Conservation (phyloP, 192 early-diverging fungal species). For the Chytriomyces confervae region DNA sequence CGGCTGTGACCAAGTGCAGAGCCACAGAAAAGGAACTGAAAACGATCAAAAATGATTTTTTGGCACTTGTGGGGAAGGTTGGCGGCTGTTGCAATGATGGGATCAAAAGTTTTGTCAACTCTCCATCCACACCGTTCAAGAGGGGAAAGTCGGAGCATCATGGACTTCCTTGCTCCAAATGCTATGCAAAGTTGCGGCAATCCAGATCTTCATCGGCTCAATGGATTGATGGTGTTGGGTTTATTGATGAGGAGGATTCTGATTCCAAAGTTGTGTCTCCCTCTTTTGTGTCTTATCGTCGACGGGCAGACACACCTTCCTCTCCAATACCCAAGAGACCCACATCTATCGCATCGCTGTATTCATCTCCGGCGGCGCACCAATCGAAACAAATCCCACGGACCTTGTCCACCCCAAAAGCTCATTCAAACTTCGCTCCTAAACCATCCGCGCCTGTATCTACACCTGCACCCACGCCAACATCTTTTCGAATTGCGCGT, state of each 20-base stretch:
- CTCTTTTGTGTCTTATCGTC: not conserved
- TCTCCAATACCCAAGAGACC: not conserved
- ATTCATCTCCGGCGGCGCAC: not conserved
- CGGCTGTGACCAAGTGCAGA: not conserved
- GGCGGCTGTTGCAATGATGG: not conserved
- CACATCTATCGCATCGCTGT: not conserved
- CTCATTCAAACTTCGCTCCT: not conserved
- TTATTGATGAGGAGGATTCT: not conserved
- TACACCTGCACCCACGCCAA: not conserved
- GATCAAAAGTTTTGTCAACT: not conserved
- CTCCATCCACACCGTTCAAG: not conserved
- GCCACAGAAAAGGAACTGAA: not conserved
- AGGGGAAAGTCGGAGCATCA: not conserved
- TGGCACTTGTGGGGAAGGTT: conserved; percentile 2
- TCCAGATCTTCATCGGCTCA: not conserved
- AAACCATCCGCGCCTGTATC: not conserved
- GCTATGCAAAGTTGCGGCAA: not conserved
- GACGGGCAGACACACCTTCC: not conserved
- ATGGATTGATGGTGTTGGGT: conserved; percentile 19
- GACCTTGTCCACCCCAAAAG: not conserved
- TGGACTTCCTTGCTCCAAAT: conserved; percentile 9
- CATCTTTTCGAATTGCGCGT: not conserved
- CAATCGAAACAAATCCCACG: not conserved
- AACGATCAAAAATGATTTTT: not conserved
- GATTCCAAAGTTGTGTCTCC: not conserved